Percentiles rank a stretch among this genome's conserved stretches.
phyloP scores from a whole-genome alignment of 306 rosid genomes.

The Glycine tomentella region DNA sequence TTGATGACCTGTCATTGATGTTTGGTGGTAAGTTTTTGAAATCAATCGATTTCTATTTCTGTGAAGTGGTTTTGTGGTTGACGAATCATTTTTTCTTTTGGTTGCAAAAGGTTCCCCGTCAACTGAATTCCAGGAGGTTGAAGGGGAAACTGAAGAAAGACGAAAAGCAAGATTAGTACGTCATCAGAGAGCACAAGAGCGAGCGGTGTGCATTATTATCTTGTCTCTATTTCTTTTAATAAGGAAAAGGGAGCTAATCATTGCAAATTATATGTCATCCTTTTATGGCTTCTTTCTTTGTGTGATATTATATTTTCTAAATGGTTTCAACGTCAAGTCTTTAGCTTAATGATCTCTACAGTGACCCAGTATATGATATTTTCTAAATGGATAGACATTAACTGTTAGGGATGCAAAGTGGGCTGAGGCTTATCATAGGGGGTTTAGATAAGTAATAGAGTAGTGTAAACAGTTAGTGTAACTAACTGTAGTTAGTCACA shows the following conservation, averaged over 20 bases:
- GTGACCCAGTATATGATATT: conserved; percentile 36
- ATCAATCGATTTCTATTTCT: conserved; percentile 22
- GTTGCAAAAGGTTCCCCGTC: conserved; percentile 61
- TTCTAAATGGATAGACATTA: too few relatives aligned
- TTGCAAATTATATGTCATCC: conserved; percentile 14
- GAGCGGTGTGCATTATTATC: conserved; percentile 69
- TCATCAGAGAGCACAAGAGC: conserved; percentile 69
- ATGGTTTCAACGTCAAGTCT: conserved; percentile 6
- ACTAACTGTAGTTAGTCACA: too few relatives aligned
- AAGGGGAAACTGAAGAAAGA: conserved; percentile 92
- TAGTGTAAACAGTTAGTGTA: too few relatives aligned
- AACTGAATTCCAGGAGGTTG: conserved; percentile 73
- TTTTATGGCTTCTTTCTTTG: conserved; percentile 20
- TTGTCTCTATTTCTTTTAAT: conserved; percentile 17
- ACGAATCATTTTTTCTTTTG: conserved; percentile 17
- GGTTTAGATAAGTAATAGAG: too few relatives aligned
- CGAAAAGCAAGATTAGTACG: conserved; percentile 81
- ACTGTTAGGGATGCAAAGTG: too few relatives aligned
- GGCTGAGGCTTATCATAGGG: too few relatives aligned
- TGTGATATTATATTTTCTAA: conserved; percentile 20
- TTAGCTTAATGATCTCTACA: conserved; percentile 10
- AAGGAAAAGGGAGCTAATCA: conserved; percentile 11
- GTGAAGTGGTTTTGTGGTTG: conserved; percentile 16
- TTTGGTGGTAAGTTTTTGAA: conserved; percentile 71
- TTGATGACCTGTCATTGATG: conserved; percentile 75